Percentiles rank a stretch among this genome's conserved stretches.
These are phyloP conservation scores for Botrytis fragariae DNA, from an alignment of 2,329 filamentous ascomycete genomes.

Conservation along the genomic window DNA sequence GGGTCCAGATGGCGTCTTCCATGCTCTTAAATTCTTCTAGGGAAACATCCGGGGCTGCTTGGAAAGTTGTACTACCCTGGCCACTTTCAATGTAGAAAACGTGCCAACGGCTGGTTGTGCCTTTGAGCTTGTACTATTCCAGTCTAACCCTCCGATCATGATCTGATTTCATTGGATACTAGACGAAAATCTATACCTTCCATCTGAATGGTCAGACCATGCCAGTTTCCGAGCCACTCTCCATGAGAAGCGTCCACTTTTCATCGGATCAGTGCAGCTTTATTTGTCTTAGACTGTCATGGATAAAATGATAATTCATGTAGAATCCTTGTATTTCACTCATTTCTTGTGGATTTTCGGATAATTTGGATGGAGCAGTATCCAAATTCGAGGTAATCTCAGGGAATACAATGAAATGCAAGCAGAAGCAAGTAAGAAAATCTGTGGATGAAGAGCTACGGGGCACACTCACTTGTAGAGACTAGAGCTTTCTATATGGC, in stretches of 20 bases:
- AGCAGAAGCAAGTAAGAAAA: conserved; percentile 5
- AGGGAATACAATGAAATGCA: neutral
- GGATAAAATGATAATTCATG: conserved; percentile 11
- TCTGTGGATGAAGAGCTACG: conserved; percentile 7
- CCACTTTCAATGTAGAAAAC: conserved; percentile 12
- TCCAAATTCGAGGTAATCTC: neutral
- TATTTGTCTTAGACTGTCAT: conserved; percentile 6
- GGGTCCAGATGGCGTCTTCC: conserved; percentile 18
- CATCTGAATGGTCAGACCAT: neutral
- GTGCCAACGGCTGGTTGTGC: conserved; percentile 11
- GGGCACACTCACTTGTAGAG: conserved; percentile 6
- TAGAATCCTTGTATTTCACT: conserved; percentile 8
- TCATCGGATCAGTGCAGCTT: neutral
- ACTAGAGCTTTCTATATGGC: conserved; percentile 9
- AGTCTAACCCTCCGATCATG: neutral
- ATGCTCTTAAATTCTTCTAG: conserved; percentile 7
- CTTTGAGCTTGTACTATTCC: neutral
- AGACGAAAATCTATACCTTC: neutral
- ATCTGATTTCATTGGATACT: conserved; percentile 9
- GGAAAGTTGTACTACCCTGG: neutral
- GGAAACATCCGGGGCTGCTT: conserved; percentile 13
- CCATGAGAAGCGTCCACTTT: neutral
- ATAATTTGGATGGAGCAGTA: conserved; percentile 10
- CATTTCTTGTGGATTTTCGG: conserved; percentile 15
- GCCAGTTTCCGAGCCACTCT: neutral